Conservation (phyloP, 2,329 filamentous ascomycete species). For the Helminthosporium solani region DNA sequence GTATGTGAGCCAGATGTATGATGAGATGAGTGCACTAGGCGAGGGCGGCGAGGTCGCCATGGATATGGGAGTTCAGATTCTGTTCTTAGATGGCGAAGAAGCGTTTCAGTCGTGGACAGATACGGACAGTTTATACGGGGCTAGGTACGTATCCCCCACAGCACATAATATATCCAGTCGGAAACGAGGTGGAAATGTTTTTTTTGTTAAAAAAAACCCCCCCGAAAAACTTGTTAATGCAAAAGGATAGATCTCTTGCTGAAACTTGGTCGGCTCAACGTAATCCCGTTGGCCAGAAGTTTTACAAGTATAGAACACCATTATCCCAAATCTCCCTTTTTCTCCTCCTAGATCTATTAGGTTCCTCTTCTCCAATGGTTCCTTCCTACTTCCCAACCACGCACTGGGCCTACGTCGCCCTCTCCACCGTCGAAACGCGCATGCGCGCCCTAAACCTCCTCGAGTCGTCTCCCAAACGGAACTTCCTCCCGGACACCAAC, state of each 20-base stretch:
- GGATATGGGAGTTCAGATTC: constrained; percentile 80
- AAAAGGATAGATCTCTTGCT: constrained; percentile 61
- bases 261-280: constrained; percentile 72
- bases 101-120: constrained; percentile 80
- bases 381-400: constrained; percentile 88
- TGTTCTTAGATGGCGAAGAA: constrained; percentile 92
- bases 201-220: background rate
- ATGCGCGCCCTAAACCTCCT: constrained; percentile 67
- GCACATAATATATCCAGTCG: background rate
- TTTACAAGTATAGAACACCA: constrained; percentile 63
- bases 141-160: constrained; percentile 57
- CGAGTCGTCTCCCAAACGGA: constrained; percentile 56
- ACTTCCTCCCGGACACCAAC: constrained; percentile 52
- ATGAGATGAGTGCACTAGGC: constrained; percentile 59
- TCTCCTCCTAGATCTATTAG: constrained; percentile 86
- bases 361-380: constrained; percentile 65
- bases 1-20: constrained; percentile 80
- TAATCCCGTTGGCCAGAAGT: constrained; percentile 69
- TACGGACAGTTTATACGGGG: constrained; percentile 83
- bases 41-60: constrained; percentile 65
- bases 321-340: constrained; percentile 83
- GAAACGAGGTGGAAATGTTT: too few relatives aligned
- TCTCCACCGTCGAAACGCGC: constrained; percentile 73
- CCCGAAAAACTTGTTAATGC: background rate
- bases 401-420: constrained; percentile 85